These are phyloP conservation scores for Ganoderma sp. DNA, from an alignment of 1,284 basidiomycete genomes.

Conservation along the genomic window DNA sequence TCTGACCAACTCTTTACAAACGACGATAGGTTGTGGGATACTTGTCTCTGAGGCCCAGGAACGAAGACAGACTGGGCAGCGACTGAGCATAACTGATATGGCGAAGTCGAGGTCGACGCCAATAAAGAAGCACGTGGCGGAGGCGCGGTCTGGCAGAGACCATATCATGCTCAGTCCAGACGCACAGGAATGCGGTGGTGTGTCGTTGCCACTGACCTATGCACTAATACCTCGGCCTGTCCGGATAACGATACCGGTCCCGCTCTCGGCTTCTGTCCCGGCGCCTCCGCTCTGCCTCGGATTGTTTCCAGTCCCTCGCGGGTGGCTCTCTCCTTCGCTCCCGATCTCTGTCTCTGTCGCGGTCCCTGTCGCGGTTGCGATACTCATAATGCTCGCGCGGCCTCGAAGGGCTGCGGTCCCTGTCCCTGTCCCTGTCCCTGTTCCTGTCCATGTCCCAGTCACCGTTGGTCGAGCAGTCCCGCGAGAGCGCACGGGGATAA, in stretches of 20 bases:
- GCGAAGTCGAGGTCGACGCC: not conserved
- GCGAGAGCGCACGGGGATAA: not conserved
- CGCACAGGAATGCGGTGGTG: not conserved
- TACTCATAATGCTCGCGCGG: not conserved
- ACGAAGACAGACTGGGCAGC: not conserved
- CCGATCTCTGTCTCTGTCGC: conserved; percentile 9
- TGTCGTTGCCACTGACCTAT: not conserved
- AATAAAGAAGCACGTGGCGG: not conserved
- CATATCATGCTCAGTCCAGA: not conserved
- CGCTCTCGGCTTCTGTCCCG: conserved; percentile 8
- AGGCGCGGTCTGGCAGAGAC: not conserved
- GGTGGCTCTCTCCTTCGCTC: conserved; percentile 10
- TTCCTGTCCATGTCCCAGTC: conserved; percentile 17
- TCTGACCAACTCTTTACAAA: not conserved
- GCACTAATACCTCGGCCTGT: not conserved
- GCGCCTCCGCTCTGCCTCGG: conserved; percentile 6
- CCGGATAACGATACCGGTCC: conserved; percentile 6
- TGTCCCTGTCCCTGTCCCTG: conserved; percentile 14
- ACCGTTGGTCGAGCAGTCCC: conserved; percentile 3
- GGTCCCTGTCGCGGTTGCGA: not conserved
- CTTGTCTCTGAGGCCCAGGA: not conserved
- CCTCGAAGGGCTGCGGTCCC: conserved; percentile 14
- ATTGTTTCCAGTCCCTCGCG: conserved; percentile 6
- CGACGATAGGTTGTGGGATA: not conserved
- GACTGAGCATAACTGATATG: not conserved